phyloP scores from a whole-genome alignment of 306 rosid species.

The Canavalia gladiata region DNA sequence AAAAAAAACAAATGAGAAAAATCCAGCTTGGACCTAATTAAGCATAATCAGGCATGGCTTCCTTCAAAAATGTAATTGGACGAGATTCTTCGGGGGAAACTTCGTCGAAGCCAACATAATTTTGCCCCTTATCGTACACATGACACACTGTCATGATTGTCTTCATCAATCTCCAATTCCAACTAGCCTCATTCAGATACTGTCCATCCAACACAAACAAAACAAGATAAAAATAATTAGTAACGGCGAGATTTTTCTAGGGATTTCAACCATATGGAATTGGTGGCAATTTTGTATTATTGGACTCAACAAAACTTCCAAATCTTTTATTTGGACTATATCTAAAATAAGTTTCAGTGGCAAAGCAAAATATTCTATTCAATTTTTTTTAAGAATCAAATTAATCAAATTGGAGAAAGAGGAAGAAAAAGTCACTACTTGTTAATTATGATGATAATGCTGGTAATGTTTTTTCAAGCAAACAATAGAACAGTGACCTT shows the following conservation, averaged over 20 bases:
- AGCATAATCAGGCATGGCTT: conserved; percentile 88
- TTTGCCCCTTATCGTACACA: conserved; percentile 76
- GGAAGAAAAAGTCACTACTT: not conserved
- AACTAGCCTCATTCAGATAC: conserved; percentile 88
- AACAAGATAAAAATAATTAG: conserved; percentile 37
- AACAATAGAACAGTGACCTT: not conserved
- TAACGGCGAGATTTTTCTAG: not conserved
- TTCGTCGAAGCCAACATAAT: conserved; percentile 75
- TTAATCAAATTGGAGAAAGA: not conserved
- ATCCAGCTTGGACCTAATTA: conserved; percentile 59
- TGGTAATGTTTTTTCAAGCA: conserved; percentile 18
- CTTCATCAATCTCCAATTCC: conserved; percentile 97
- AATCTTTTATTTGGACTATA: conserved; percentile 13
- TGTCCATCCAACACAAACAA: conserved; percentile 49
- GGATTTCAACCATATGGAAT: not conserved
- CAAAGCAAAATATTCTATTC: conserved; percentile 11
- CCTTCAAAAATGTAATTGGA: conserved; percentile 75
- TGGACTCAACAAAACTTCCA: conserved; percentile 32
- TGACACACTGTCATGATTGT: conserved; percentile 94
- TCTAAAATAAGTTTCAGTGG: conserved; percentile 25
- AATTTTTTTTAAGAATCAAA: not conserved
- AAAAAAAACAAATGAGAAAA: conserved; percentile 44
- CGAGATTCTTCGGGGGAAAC: conserved; percentile 79
- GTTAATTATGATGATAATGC: not conserved
- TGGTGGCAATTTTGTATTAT: conserved; percentile 3